These are phyloP conservation scores for Physaria fendleri DNA, from an alignment of 345 rosid species.

Conservation along the genomic window DNA sequence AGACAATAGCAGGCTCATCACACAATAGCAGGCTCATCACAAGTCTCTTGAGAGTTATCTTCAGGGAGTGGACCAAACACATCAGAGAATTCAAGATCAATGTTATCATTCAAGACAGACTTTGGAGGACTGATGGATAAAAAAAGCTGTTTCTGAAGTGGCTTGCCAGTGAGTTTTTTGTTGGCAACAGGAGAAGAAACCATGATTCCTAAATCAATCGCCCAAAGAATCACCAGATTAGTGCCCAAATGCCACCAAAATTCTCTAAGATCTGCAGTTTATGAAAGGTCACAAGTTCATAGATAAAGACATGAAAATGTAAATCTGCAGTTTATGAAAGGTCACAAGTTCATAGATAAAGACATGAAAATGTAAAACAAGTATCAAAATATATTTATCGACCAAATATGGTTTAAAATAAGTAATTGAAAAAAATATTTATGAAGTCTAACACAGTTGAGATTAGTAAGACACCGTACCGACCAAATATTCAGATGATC, in stretches of 20 bases:
- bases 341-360: neutral
- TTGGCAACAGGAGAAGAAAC: conserved; percentile 13
- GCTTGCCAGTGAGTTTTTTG: conserved; percentile 11
- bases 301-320: neutral
- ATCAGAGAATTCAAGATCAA: conserved; percentile 24
- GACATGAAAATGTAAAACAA: conserved; percentile 3
- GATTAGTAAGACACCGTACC: neutral
- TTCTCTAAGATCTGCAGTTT: conserved; percentile 52
- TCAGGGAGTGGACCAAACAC: conserved; percentile 18
- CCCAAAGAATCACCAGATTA: conserved; percentile 9
- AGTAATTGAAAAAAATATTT: neutral
- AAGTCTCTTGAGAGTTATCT: neutral
- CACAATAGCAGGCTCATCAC: neutral
- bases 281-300: neutral
- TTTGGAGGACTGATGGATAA: conserved; percentile 4
- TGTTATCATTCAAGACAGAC: neutral
- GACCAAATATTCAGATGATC: conserved; percentile 3
- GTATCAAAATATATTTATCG: no score
- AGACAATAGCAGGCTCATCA: conserved; percentile 62
- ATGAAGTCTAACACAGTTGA: neutral
- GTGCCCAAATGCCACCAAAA: conserved; percentile 68
- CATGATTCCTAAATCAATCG: neutral
- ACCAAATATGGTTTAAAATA: no score
- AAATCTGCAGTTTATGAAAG: conserved; percentile 39
- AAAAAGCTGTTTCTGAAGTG: conserved; percentile 12